Conservation (phyloP, 2,329 filamentous ascomycete species). For the Calonectria hawksworthii region DNA sequence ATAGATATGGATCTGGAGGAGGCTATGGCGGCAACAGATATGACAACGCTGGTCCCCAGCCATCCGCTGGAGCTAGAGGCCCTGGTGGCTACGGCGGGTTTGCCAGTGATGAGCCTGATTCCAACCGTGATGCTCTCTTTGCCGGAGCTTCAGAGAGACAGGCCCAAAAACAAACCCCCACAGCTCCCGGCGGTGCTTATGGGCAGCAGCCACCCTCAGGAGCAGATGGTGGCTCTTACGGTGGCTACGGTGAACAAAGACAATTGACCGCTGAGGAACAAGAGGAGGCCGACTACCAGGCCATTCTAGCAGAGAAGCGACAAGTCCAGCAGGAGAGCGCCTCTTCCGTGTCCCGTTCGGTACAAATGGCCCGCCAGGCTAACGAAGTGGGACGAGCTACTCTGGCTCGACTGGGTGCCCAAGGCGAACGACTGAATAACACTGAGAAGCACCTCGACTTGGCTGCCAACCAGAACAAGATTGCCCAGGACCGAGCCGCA, state of each 20-base stretch:
- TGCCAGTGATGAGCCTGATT: constrained; percentile 62
- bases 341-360: constrained; percentile 55
- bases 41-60: constrained; percentile 53
- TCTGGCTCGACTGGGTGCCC: constrained; percentile 79
- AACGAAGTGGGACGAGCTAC: constrained; percentile 76
- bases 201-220: constrained; percentile 42
- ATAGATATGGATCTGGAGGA: constrained; percentile 64
- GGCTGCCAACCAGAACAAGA: constrained; percentile 80
- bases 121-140: constrained; percentile 75
- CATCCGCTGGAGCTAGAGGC: constrained; percentile 55
- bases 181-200: constrained; percentile 38
- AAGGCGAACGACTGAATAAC: constrained; percentile 86
- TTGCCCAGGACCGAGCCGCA: constrained; percentile 83
- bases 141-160: constrained; percentile 66
- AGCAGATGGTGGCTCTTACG: constrained; percentile 53
- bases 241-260: constrained; percentile 76
- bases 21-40: constrained; percentile 70
- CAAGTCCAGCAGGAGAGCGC: constrained; percentile 83
- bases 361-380: constrained; percentile 59
- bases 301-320: constrained; percentile 66
- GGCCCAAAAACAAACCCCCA: constrained; percentile 54
- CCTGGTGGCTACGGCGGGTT: constrained; percentile 74
- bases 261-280: constrained; percentile 86
- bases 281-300: constrained; percentile 79
- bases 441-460: constrained; percentile 87